Evolutionary conservation across 164 flowering plant species (phyloP).

Genomic region (Stephania yunnanensis): DNA sequence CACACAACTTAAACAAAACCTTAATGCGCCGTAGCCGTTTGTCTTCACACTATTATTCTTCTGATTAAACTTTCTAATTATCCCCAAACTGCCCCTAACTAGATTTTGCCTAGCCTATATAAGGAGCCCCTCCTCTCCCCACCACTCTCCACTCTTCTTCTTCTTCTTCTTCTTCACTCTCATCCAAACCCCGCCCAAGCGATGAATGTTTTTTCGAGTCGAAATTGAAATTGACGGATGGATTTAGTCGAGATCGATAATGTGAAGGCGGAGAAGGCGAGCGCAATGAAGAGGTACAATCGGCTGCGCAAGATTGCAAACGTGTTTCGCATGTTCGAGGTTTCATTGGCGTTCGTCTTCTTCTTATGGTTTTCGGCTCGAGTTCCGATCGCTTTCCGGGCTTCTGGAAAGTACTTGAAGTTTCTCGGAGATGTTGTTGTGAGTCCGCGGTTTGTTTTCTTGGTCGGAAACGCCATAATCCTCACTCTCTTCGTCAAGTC

Average conservation of each 20-base stretch:
- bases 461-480: constrained; percentile 54
- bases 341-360: constrained; percentile 30
- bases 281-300: constrained; percentile 30
- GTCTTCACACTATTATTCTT: background rate
- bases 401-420: constrained; percentile 35
- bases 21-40: constrained; percentile 1
- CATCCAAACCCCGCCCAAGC: too few relatives aligned
- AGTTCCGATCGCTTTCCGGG: constrained; percentile 32
- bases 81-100: background rate
- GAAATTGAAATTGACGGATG: constrained; percentile 1
- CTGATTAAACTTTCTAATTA: too few relatives aligned
- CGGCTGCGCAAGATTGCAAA: constrained; percentile 29
- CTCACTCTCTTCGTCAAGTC: constrained; percentile 43
- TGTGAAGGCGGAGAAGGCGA: constrained; percentile 43
- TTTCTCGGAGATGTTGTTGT: constrained; percentile 20
- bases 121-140: background rate
- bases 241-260: constrained; percentile 29
- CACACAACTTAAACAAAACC: background rate
- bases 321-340: constrained; percentile 48
- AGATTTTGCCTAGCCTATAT: background rate
- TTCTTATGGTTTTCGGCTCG: constrained; percentile 42
- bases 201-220: too few relatives aligned
- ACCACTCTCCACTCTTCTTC: background rate
- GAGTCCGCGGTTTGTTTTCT: constrained; percentile 51
- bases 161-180: too few relatives aligned